Percentiles rank a stretch among this genome's conserved stretches.
Conservation (phyloP, 306 rosid species). For the Cucumis cinereus region DNA sequence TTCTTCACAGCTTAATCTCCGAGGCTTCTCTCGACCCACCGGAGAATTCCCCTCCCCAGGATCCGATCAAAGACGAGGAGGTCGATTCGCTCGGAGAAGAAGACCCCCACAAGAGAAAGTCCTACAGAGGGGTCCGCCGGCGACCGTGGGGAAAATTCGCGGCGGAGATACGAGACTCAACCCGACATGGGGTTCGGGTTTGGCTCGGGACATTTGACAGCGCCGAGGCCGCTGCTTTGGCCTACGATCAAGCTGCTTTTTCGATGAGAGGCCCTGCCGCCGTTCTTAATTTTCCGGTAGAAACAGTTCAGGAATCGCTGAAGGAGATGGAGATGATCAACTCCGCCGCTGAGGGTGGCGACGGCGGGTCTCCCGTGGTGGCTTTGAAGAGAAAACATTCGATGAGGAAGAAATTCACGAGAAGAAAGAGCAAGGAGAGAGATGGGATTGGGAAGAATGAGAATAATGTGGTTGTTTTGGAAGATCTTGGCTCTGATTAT, state of each 20-base stretch:
- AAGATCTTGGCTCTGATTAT: slow-evolving; percentile 45
- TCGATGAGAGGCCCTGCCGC: slow-evolving; percentile 43
- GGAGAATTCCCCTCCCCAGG: background rate
- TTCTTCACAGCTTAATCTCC: slow-evolving; percentile 26
- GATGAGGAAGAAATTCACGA: slow-evolving; percentile 22
- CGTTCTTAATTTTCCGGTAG: slow-evolving; percentile 36
- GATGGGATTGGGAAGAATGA: background rate
- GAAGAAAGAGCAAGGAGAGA: slow-evolving; percentile 8
- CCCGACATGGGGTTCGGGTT: slow-evolving; percentile 45
- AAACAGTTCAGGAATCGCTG: slow-evolving; percentile 29
- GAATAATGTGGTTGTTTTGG: slow-evolving; percentile 25
- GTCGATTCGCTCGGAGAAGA: slow-evolving; percentile 14
- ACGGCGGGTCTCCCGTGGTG: slow-evolving; percentile 45
- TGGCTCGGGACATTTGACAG: slow-evolving; percentile 75
- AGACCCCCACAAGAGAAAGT: background rate
- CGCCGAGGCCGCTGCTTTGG: slow-evolving; percentile 58
- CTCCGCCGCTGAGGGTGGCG: slow-evolving; percentile 10
- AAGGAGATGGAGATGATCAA: slow-evolving; percentile 25
- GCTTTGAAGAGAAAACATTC: slow-evolving; percentile 41
- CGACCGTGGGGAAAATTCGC: slow-evolving; percentile 70
- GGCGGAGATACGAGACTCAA: slow-evolving; percentile 61
- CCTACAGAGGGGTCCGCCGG: slow-evolving; percentile 46
- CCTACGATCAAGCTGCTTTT: slow-evolving; percentile 67
- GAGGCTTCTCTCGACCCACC: background rate
- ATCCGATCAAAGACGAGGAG: slow-evolving; percentile 14